phyloP scores from a whole-genome alignment of 2,329 filamentous ascomycete genomes.

The Verticillium klebahnii region DNA sequence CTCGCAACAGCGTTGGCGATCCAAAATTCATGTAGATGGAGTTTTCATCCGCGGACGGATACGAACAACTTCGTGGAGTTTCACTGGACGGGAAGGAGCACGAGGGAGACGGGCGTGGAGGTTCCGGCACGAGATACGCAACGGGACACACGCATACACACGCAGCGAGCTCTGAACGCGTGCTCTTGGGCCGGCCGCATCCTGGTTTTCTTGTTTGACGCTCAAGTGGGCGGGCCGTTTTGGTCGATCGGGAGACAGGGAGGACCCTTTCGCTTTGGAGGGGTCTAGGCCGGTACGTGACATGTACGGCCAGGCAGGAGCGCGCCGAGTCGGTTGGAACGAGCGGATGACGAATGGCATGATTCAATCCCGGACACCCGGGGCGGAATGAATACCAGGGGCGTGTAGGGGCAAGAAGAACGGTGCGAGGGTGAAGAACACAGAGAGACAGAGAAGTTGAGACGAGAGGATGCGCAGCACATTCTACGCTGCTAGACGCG shows the following conservation, averaged over 20 bases:
- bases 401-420: constrained; percentile 11
- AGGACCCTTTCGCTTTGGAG: constrained; percentile 1
- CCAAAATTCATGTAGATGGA: constrained; percentile 16
- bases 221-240: constrained; percentile 3
- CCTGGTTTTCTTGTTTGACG: neutral
- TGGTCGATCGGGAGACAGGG: constrained; percentile 4
- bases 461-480: constrained; percentile 1
- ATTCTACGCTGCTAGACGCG: neutral
- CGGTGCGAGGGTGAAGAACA: neutral
- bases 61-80: constrained; percentile 2
- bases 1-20: constrained; percentile 12
- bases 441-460: neutral
- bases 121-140: neutral
- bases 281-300: constrained; percentile 3
- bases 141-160: neutral
- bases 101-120: neutral
- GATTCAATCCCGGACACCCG: neutral
- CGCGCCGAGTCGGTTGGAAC: neutral
- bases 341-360: neutral
- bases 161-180: neutral
- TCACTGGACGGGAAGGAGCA: neutral
- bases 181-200: neutral
- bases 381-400: constrained; percentile 1
- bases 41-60: constrained; percentile 11
- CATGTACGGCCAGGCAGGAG: constrained; percentile 1